A percentile compares a stretch with the other conserved stretches of the same genome.
phyloP scores from a whole-genome alignment of 768 basidiomycete genomes.

The Hygrocybe punicea region DNA sequence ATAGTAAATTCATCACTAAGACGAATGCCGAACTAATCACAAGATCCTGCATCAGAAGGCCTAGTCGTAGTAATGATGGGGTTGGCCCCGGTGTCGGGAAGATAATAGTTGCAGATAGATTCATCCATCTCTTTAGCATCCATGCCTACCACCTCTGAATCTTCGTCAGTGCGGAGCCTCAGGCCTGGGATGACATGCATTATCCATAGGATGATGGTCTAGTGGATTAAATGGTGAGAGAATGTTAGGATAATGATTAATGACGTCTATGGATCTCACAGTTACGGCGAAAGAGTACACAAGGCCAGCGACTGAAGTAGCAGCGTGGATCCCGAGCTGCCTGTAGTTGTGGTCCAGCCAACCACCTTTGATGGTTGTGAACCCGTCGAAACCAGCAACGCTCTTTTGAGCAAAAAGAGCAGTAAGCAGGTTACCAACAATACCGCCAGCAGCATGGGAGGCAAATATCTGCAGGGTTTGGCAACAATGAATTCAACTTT shows the following conservation, averaged over 20 bases:
- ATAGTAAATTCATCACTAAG: no score
- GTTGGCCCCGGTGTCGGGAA: no score
- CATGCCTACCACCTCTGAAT: constrained; percentile 75
- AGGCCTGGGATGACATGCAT: constrained; percentile 87
- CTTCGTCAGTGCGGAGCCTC: constrained; percentile 62
- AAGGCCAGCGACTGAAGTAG: constrained; percentile 63
- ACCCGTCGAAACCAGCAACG: constrained; percentile 78
- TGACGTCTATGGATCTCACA: no score
- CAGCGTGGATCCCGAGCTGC: constrained; percentile 85
- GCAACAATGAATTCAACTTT: not conserved
- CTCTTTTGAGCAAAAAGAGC: constrained; percentile 82
- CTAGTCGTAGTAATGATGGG: no score
- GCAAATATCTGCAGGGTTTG: constrained; percentile 84
- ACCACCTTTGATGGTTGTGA: constrained; percentile 65
- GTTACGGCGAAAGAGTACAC: constrained; percentile 75
- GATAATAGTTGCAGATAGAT: constrained; percentile 73
- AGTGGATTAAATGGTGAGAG: not conserved
- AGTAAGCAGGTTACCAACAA: constrained; percentile 81
- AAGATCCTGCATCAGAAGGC: no score
- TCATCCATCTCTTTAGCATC: constrained; percentile 91
- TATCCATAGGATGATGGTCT: constrained; percentile 80
- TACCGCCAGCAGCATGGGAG: constrained; percentile 72
- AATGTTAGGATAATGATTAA: not conserved
- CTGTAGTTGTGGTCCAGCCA: constrained; percentile 82
- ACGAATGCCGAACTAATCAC: no score